Evolutionary conservation across 768 basidiomycete genomes (phyloP).

Genomic region (Suillus subalutaceus): DNA sequence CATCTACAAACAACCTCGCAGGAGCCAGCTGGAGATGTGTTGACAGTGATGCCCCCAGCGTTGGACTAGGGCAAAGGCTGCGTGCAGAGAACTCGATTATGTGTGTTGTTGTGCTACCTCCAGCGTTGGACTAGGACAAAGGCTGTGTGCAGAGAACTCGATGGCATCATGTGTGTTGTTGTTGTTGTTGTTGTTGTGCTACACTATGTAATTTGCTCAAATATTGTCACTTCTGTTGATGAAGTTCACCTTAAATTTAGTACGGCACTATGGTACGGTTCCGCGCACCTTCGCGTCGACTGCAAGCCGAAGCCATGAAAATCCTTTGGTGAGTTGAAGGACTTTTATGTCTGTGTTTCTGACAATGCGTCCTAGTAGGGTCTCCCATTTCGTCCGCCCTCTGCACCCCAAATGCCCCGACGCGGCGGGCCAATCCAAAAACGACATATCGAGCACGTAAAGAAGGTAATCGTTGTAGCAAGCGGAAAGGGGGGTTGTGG

Average conservation of each 20-base stretch:
- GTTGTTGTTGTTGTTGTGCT: too few relatives aligned
- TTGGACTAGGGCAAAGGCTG: too few relatives aligned
- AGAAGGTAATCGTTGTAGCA: constrained; percentile 81
- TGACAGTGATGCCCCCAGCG: too few relatives aligned
- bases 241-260: constrained; percentile 1
- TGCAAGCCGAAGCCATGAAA: constrained; percentile 45
- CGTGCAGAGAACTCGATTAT: too few relatives aligned
- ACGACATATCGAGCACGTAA: constrained; percentile 69
- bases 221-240: constrained; percentile 2
- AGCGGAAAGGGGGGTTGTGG: constrained; percentile 96
- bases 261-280: background rate
- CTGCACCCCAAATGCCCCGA: constrained; percentile 64
- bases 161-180: too few relatives aligned
- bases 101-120: too few relatives aligned
- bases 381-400: constrained; percentile 35
- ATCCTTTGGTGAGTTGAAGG: constrained; percentile 51
- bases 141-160: too few relatives aligned
- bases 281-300: constrained; percentile 27
- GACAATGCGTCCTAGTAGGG: constrained; percentile 32
- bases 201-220: too few relatives aligned
- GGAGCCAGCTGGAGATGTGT: too few relatives aligned
- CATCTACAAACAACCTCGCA: too few relatives aligned
- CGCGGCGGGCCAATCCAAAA: constrained; percentile 55
- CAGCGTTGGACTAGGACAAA: too few relatives aligned
- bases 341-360: constrained; percentile 1